A percentile compares a stretch with the other conserved stretches of the same genome.
These are phyloP conservation scores for Boletellus ananiceps DNA, from an alignment of 768 basidiomycete genomes.

Conservation along the genomic window DNA sequence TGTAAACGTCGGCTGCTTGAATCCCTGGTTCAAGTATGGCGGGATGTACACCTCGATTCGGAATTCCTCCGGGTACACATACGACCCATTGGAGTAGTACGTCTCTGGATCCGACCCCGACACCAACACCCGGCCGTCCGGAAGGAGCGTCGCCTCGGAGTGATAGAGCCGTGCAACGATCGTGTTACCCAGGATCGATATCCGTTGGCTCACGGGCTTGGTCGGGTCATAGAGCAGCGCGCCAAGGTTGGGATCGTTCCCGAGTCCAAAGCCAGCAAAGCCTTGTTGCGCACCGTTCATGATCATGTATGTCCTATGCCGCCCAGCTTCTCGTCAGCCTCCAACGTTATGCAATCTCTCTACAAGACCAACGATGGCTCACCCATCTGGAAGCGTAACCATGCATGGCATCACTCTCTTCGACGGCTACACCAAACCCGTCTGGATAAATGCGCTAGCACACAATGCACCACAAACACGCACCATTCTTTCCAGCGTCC, in stretches of 20 bases:
- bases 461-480: constrained; percentile 16
- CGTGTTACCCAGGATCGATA: constrained; percentile 63
- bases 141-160: constrained; percentile 70
- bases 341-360: neutral
- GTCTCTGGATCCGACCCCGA: constrained; percentile 75
- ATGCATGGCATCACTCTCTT: constrained; percentile 75
- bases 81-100: constrained; percentile 30
- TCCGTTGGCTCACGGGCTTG: constrained; percentile 51
- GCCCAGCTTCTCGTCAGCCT: neutral
- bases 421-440: constrained; percentile 44
- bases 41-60: constrained; percentile 81
- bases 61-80: constrained; percentile 69
- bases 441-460: neutral
- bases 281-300: constrained; percentile 70
- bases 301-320: constrained; percentile 70
- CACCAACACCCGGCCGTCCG: constrained; percentile 69
- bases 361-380: neutral
- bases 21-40: constrained; percentile 69
- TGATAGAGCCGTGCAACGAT: constrained; percentile 76
- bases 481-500: constrained; percentile 80
- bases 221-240: constrained; percentile 71
- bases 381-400: constrained; percentile 52
- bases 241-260: constrained; percentile 53
- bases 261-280: constrained; percentile 70
- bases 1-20: constrained; percentile 57